Evolutionary conservation across 169 alveolate genomes (phyloP).

Genomic region (Eimeria necatrix): DNA sequence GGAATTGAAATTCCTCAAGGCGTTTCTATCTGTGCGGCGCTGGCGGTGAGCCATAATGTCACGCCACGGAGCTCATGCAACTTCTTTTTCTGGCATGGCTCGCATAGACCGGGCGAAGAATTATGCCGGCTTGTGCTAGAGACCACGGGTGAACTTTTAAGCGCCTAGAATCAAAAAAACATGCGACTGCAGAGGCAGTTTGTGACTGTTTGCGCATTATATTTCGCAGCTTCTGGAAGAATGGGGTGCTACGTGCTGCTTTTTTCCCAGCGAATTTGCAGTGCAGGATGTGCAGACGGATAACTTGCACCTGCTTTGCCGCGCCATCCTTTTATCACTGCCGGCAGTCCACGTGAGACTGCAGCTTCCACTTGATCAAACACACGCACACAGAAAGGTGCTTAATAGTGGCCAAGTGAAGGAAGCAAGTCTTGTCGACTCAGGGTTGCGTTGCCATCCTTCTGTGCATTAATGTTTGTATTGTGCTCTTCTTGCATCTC

Average conservation of each 20-base stretch:
- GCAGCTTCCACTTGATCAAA: background rate
- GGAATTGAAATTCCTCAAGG: slow-evolving; percentile 67
- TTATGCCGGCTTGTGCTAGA: too few species aligned
- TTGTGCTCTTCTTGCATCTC: background rate
- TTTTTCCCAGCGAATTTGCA: slow-evolving; percentile 78
- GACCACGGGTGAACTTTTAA: too few species aligned
- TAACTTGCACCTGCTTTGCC: slow-evolving; percentile 65
- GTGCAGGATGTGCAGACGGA: slow-evolving; percentile 78
- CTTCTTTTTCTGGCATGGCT: too few species aligned
- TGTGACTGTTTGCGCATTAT: background rate
- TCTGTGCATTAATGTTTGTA: too few species aligned
- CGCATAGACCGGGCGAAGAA: too few species aligned
- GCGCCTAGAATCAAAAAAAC: too few species aligned
- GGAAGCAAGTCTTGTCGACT: too few species aligned
- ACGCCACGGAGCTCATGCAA: too few species aligned
- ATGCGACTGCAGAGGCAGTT: too few species aligned
- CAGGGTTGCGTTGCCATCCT: too few species aligned
- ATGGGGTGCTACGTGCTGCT: slow-evolving; percentile 73
- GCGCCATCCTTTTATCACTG: slow-evolving; percentile 73
- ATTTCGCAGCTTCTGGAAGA: slow-evolving; percentile 75
- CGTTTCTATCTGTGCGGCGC: slow-evolving; percentile 74
- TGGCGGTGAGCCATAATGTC: slow-evolving; percentile 51
- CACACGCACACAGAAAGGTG: background rate
- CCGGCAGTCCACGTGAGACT: slow-evolving; percentile 65
- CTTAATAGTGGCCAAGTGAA: background rate